These are phyloP conservation scores for Hyaloraphidium curvatum DNA, from an alignment of 192 early-diverging fungal species.

Conservation along the genomic window DNA sequence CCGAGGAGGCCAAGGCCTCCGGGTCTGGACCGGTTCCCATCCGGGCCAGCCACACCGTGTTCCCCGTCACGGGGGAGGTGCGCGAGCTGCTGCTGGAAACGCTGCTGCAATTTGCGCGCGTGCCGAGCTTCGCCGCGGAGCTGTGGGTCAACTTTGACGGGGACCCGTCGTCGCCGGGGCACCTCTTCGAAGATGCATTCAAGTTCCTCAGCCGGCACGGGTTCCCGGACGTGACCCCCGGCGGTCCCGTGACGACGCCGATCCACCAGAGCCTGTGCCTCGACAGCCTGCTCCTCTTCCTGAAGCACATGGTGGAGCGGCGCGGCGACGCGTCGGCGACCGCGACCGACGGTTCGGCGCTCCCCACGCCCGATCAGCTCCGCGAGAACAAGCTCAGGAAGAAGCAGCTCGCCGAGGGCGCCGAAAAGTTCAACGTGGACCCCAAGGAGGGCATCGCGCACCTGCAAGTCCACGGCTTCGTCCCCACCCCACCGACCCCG, in stretches of 20 bases:
- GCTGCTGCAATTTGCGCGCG: conserved; percentile 45
- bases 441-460: neutral
- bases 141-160: conserved; percentile 93
- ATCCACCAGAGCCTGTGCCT: conserved; percentile 47
- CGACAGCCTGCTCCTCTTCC: conserved; percentile 49
- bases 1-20: neutral
- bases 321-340: too few species aligned
- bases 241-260: conserved; percentile 22
- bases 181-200: conserved; percentile 75
- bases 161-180: conserved; percentile 45
- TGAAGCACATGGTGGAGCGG: conserved; percentile 48
- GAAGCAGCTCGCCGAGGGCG: neutral
- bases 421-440: neutral
- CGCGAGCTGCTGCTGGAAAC: conserved; percentile 73
- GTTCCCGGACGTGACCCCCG: conserved; percentile 53
- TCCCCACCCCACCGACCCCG: neutral
- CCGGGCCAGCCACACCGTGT: conserved; percentile 2
- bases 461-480: neutral
- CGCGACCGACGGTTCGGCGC: too few species aligned
- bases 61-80: conserved; percentile 45
- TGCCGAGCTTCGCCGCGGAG: conserved; percentile 59
- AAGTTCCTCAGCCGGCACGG: conserved; percentile 53
- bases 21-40: too few species aligned
- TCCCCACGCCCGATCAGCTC: too few species aligned
- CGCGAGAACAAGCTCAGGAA: neutral